Percentiles rank a stretch among this genome's conserved stretches.
phyloP scores from a whole-genome alignment of 23 red algal genomes.

The Cyanidiococcus yangmingshanensis region DNA sequence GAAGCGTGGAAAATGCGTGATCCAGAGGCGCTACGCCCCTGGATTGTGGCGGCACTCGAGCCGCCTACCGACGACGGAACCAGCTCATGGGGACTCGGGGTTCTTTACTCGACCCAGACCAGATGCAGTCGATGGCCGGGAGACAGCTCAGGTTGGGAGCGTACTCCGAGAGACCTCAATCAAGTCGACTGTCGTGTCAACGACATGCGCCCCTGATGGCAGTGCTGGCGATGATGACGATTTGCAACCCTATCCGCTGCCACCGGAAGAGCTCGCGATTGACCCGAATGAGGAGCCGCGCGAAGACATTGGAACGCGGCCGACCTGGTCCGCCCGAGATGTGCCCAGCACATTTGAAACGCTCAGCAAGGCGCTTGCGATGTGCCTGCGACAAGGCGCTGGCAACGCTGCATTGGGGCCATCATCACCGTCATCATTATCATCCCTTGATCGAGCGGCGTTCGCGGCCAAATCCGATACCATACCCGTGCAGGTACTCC shows the following conservation, averaged over 20 bases:
- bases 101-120: not conserved
- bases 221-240: not conserved
- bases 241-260: conserved; percentile 1
- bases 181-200: no score
- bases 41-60: not conserved
- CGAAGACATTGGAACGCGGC: not conserved
- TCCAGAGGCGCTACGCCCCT: not conserved
- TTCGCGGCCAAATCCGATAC: not conserved
- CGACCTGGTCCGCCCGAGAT: not conserved
- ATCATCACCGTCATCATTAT: not conserved
- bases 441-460: no score
- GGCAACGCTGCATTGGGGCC: not conserved
- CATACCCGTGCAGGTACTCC: not conserved
- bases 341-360: not conserved
- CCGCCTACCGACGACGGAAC: not conserved
- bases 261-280: conserved; percentile 1
- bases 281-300: not conserved
- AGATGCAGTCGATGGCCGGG: not conserved
- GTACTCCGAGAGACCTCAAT: not conserved
- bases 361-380: not conserved
- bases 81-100: not conserved
- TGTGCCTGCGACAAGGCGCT: not conserved
- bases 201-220: no score
- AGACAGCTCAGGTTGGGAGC: not conserved
- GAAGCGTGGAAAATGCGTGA: not conserved